Evolutionary conservation across 257 asterid genomes (phyloP).

Genomic region (Perilla frutescens): DNA sequence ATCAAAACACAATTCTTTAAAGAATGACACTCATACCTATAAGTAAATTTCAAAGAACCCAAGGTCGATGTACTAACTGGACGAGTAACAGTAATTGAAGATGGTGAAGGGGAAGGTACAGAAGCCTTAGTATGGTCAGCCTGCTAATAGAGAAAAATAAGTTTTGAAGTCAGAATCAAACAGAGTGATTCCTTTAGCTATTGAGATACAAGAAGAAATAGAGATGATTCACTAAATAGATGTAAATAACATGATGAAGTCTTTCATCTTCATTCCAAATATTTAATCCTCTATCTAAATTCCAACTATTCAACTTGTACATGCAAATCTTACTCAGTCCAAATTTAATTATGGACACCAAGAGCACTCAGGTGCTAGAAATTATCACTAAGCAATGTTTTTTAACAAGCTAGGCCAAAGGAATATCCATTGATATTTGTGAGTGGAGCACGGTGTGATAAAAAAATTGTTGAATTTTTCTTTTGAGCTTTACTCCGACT

Average conservation of each 20-base stretch:
- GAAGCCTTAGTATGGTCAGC: constrained; percentile 56
- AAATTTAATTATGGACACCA: no score
- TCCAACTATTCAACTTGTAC: no score
- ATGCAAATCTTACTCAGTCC: not conserved
- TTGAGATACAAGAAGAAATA: not conserved
- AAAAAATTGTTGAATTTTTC: no score
- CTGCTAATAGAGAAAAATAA: constrained; percentile 42
- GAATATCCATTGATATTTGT: not conserved
- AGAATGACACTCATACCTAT: constrained; percentile 57
- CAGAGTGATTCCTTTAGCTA: not conserved
- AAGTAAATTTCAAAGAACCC: constrained; percentile 74
- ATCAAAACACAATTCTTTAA: constrained; percentile 16
- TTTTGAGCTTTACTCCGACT: not conserved
- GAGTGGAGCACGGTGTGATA: no score
- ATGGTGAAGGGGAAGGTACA: constrained; percentile 49
- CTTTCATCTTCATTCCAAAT: not conserved
- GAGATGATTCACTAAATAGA: not conserved
- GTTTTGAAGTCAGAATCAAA: constrained; percentile 26
- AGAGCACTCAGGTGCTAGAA: not conserved
- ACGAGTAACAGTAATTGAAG: constrained; percentile 54
- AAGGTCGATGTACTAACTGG: constrained; percentile 54
- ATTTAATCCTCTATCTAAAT: no score
- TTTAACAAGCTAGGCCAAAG: not conserved
- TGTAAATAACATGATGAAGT: not conserved
- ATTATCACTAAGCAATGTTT: not conserved